phyloP scores from a whole-genome alignment of 352 stramenopile species.

The Lagenidium sp. region DNA sequence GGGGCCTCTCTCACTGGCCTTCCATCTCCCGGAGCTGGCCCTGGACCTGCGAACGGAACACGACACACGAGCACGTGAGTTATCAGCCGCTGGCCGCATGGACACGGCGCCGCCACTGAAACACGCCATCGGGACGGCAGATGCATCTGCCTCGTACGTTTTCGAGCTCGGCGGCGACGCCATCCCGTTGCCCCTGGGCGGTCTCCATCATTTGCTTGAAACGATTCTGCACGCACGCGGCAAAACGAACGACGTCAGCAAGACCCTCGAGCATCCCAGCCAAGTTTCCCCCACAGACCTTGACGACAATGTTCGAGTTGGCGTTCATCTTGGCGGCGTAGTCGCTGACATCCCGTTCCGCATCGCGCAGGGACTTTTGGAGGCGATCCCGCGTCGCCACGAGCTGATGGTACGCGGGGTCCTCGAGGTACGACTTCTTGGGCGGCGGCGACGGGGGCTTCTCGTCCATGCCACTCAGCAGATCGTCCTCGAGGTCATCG shows the following conservation, averaged over 20 bases:
- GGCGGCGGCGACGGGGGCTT: conserved; percentile 20
- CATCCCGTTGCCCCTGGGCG: conserved; percentile 37
- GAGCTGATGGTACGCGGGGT: conserved; percentile 60
- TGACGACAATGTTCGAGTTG: conserved; percentile 78
- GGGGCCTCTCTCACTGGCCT: too few species aligned
- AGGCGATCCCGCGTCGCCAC: conserved; percentile 47
- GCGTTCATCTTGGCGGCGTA: conserved; percentile 54
- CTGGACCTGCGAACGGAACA: conserved; percentile 24
- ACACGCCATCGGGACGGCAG: too few species aligned
- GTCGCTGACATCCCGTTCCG: conserved; percentile 56
- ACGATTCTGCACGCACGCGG: conserved; percentile 31
- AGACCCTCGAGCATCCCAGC: not conserved
- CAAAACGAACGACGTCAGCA: not conserved
- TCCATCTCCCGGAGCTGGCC: conserved; percentile 13
- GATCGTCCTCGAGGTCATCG: conserved; percentile 69
- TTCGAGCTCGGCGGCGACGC: conserved; percentile 40
- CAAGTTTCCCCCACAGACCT: conserved; percentile 21
- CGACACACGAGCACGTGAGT: not conserved
- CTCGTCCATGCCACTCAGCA: conserved; percentile 63
- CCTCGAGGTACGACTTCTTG: conserved; percentile 36
- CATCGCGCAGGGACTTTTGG: conserved; percentile 59
- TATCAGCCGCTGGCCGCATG: too few species aligned
- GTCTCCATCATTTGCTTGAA: conserved; percentile 80
- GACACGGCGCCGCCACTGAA: too few species aligned
- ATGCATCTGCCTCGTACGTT: too few species aligned